Evolutionary conservation across 1,139 yeast species (phyloP), one percentile per base, ranked within the genome.

Genomic region (Scheffersomyces insectosa): DNA sequence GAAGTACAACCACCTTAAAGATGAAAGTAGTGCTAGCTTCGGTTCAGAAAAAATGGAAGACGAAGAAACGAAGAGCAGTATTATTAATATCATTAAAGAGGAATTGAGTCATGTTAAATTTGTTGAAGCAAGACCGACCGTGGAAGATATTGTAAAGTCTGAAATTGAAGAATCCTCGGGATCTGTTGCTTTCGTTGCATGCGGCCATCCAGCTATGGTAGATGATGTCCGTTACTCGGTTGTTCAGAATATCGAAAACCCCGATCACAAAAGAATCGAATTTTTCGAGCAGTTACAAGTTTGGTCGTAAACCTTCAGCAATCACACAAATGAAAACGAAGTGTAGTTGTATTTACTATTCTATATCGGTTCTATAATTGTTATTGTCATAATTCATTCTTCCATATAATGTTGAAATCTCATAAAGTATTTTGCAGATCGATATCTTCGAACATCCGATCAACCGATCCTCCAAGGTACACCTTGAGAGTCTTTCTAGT

Each of bases 401-500:
- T 16, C 9, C 16, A 25, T 7, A 35, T 39, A n/a, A 13, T 35
- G 4, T 20, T 20, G 5, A 20, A 1, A 20, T 20, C 16, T 15
- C 36, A 31, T 25, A 39, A 16, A 20, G 25, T 16, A 10, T 35
- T 28, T 8, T 32, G 14, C 31, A 28, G 12, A n/a, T 42, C 40
- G 13, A 40, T 45, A 16, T 59, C 57, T 13, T 67, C 60, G 49
- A 80, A 79, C 72, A 80, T 73, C 15, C 68, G 68, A 53, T 83
- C 87, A 3, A 83, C 80, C 2, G 88, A 80, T 2, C 80, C 69
- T 1, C 93, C 93, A 45, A 84, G 70, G 55, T 85, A 85, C 3
- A 85, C 62, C 47, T 67, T 73, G 42, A 85, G 61, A 29, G 85
- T 87, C 35, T 74, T 72, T 46, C 80, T 75, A 0, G 91, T 85